Evolutionary conservation across 768 basidiomycete genomes (phyloP).

Genomic region (Neoboletus brunneissimus): DNA sequence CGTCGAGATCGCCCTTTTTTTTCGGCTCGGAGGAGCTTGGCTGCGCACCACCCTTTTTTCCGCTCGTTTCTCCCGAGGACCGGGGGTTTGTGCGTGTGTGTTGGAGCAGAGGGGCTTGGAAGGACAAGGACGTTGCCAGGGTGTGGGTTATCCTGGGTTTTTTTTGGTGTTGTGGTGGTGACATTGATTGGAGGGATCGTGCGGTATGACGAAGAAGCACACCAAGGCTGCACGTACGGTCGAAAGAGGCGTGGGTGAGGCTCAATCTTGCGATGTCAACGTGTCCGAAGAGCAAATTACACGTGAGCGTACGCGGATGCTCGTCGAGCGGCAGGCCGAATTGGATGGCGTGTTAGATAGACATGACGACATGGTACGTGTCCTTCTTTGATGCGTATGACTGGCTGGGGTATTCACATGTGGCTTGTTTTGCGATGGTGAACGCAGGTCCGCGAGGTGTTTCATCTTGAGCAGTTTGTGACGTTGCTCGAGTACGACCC

Average conservation of each 20-base stretch:
- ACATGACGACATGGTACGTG: constrained; percentile 75
- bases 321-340: constrained; percentile 58
- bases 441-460: constrained; percentile 74
- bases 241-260: not conserved
- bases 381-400: not conserved
- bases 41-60: not conserved
- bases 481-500: constrained; percentile 79
- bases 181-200: not conserved
- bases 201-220: constrained; percentile 25
- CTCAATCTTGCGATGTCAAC: not conserved
- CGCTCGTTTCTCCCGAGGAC: not conserved
- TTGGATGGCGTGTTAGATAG: constrained; percentile 56
- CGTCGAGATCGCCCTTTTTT: constrained; percentile 52
- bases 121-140: not conserved
- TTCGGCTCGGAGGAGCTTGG: not conserved
- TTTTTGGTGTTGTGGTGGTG: constrained; percentile 4
- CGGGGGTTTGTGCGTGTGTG: not conserved
- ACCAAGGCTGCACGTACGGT: constrained; percentile 6
- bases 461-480: constrained; percentile 83
- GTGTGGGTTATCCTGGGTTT: not conserved
- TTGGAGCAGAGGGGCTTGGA: not conserved
- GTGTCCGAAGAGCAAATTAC: constrained; percentile 26
- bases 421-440: not conserved
- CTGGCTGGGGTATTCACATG: not conserved
- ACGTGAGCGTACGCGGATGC: constrained; percentile 41